Conservation (phyloP, 2,329 filamentous ascomycete genomes). For the Aspergillus ochraceus region DNA sequence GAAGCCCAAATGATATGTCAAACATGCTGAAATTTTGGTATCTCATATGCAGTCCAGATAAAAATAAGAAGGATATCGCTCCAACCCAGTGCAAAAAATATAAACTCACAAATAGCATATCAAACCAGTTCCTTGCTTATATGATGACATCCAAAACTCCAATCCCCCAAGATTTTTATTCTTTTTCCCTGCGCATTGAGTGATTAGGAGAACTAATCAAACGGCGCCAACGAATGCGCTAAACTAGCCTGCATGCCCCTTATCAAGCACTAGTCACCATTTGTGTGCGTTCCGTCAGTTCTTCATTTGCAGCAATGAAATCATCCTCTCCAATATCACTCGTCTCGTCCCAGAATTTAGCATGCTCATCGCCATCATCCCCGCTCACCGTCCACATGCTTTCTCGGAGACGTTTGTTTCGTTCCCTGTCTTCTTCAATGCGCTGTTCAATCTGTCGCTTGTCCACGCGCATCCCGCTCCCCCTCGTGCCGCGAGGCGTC, state of each 20-base stretch:
- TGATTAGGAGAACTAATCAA: too few relatives aligned
- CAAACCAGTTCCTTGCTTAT: not conserved
- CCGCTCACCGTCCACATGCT: conserved; percentile 86
- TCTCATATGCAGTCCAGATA: conserved; percentile 1
- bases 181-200: not conserved
- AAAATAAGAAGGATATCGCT: not conserved
- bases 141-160: not conserved
- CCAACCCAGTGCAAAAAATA: not conserved
- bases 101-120: conserved; percentile 6
- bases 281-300: conserved; percentile 57
- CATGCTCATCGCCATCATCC: conserved; percentile 68
- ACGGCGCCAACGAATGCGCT: not conserved
- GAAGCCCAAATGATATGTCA: too few relatives aligned
- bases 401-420: conserved; percentile 88
- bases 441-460: conserved; percentile 91
- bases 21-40: not conserved
- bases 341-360: conserved; percentile 80
- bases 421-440: conserved; percentile 93
- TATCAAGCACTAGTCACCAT: conserved; percentile 34
- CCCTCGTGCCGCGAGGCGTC: conserved; percentile 28
- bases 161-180: not conserved
- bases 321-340: conserved; percentile 90
- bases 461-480: conserved; percentile 60
- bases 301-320: conserved; percentile 72
- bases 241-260: not conserved